These are phyloP conservation scores for Colletotrichum eremochloae DNA, from an alignment of 2,329 filamentous ascomycete genomes.

Conservation along the genomic window DNA sequence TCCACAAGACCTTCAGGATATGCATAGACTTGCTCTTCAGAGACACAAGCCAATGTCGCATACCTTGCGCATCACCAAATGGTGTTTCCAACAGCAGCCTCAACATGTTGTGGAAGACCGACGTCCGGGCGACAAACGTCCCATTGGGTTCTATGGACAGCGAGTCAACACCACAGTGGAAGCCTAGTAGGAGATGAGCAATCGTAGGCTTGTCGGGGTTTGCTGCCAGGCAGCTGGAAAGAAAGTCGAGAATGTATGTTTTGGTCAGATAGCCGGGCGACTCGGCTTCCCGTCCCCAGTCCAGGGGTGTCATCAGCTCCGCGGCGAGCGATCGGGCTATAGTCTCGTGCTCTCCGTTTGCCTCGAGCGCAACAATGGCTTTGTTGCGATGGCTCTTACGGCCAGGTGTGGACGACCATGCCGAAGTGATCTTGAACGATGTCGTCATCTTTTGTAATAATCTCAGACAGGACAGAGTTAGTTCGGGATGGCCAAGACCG, in stretches of 20 bases:
- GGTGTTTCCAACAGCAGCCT: constrained; percentile 79
- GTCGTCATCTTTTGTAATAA: constrained; percentile 89
- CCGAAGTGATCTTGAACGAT: constrained; percentile 83
- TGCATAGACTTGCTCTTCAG: constrained; percentile 78
- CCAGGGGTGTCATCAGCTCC: constrained; percentile 77
- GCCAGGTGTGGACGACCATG: constrained; percentile 61
- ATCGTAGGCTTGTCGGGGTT: constrained; percentile 85
- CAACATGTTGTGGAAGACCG: constrained; percentile 87
- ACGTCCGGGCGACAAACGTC: constrained; percentile 77
- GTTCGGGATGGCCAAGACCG: constrained; percentile 82
- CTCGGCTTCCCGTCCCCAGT: constrained; percentile 77
- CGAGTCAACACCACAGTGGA: constrained; percentile 79
- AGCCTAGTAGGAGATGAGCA: constrained; percentile 91
- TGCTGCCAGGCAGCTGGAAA: constrained; percentile 83
- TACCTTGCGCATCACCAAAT: constrained; percentile 70
- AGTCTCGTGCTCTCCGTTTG: constrained; percentile 82
- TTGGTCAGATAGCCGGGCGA: constrained; percentile 86
- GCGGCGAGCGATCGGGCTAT: constrained; percentile 80
- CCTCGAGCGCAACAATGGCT: constrained; percentile 88
- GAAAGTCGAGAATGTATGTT: constrained; percentile 85
- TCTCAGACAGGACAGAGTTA: constrained; percentile 84
- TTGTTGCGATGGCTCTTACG: constrained; percentile 75
- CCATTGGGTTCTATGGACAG: constrained; percentile 78
- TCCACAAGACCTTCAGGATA: constrained; percentile 86
- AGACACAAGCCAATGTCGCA: constrained; percentile 77